Evolutionary conservation across 2,329 filamentous ascomycete species (phyloP).

Genomic region (Fusarium nanum): DNA sequence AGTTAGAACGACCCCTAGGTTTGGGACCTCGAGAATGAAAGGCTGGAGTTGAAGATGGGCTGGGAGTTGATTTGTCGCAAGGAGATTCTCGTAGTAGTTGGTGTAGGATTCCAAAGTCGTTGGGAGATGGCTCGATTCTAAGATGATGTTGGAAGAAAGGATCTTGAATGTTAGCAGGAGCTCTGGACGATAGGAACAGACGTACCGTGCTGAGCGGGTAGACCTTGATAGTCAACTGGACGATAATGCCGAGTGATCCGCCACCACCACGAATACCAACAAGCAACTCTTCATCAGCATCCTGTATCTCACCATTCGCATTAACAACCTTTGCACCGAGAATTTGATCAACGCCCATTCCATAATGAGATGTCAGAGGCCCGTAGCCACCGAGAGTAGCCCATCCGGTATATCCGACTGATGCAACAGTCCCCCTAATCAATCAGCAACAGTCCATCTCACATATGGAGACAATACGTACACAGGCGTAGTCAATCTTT

Average conservation of each 20-base stretch:
- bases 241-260: conserved; percentile 2
- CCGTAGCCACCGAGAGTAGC: conserved; percentile 22
- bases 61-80: fast-evolving
- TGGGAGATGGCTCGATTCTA: background rate
- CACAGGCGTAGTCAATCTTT: conserved; percentile 6
- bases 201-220: conserved; percentile 7
- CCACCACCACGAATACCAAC: conserved; percentile 22
- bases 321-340: conserved; percentile 1
- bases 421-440: background rate
- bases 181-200: too few relatives aligned
- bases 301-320: background rate
- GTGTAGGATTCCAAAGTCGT: background rate
- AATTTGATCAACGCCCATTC: conserved; percentile 23
- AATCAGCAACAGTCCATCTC: background rate
- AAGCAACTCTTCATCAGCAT: conserved; percentile 9
- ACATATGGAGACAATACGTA: too few relatives aligned
- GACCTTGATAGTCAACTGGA: conserved; percentile 6
- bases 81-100: background rate
- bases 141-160: background rate
- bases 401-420: conserved; percentile 33
- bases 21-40: background rate
- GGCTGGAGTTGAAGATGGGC: background rate
- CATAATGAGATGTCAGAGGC: background rate
- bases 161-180: background rate
- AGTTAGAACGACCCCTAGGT: background rate